Evolutionary conservation across 352 stramenopile species (phyloP).

Genomic region (Blastocystis hominis): DNA sequence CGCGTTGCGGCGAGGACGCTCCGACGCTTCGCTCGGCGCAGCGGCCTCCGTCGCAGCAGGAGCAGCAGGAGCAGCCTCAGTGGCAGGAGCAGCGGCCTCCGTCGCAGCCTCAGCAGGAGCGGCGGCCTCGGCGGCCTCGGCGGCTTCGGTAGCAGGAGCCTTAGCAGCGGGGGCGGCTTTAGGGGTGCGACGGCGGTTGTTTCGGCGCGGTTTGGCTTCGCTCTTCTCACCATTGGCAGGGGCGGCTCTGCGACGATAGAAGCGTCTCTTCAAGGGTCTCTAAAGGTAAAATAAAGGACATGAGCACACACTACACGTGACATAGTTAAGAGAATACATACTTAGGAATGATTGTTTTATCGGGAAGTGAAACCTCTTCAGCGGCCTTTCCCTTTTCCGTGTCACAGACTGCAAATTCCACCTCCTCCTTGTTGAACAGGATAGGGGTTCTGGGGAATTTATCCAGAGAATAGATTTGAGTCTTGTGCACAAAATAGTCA

Average conservation of each 20-base stretch:
- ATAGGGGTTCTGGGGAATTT: slow-evolving; percentile 20
- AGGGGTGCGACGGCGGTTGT: background rate
- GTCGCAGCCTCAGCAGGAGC: background rate
- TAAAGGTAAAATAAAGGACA: background rate
- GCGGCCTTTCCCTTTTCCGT: slow-evolving; percentile 30
- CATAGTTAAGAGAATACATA: background rate
- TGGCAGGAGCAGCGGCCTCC: background rate
- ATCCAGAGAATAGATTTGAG: slow-evolving; percentile 49
- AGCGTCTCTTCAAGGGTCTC: background rate
- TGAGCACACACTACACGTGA: background rate
- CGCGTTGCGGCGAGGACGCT: background rate
- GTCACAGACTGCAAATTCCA: slow-evolving; percentile 14
- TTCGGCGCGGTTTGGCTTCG: background rate
- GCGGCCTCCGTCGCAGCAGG: background rate
- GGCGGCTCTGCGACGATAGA: background rate
- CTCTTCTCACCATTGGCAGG: background rate
- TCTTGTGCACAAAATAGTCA: slow-evolving; percentile 57
- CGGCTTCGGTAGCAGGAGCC: background rate
- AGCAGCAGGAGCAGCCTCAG: background rate
- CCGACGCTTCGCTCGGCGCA: background rate
- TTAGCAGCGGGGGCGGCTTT: background rate
- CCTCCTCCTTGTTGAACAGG: background rate
- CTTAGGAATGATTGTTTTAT: slow-evolving; percentile 1
- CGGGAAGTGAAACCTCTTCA: slow-evolving; percentile 41
- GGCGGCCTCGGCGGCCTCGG: background rate